Conservation (phyloP, 163 green algal genomes). For the Chlamydomonas reinhardtii region DNA sequence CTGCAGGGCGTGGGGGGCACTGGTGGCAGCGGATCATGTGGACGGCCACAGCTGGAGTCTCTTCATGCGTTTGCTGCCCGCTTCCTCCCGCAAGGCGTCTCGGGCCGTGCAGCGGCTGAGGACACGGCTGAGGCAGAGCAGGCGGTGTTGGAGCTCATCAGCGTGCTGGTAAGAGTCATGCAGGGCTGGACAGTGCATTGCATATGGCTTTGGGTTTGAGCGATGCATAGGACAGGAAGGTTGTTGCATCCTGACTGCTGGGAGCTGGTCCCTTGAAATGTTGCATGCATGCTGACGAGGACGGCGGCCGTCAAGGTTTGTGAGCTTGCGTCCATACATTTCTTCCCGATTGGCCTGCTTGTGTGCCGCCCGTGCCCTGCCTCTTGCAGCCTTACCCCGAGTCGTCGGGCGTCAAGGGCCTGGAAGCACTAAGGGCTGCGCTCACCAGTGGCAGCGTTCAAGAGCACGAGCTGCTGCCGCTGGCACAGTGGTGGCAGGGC, state of each 20-base stretch:
- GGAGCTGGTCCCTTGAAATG: too few species aligned
- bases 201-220: too few species aligned
- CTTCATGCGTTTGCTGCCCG: not conserved
- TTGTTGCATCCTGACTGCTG: too few species aligned
- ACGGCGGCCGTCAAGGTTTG: too few species aligned
- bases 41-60: not conserved
- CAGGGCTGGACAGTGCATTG: too few species aligned
- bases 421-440: not conserved
- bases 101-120: not conserved
- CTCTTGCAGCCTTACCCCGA: not conserved
- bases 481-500: not conserved
- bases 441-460: not conserved
- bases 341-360: too few species aligned
- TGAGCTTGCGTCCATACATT: too few species aligned
- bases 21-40: not conserved
- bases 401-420: not conserved
- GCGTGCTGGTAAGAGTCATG: not conserved
- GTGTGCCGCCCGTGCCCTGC: too few species aligned
- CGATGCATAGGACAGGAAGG: too few species aligned
- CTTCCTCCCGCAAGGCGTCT: not conserved
- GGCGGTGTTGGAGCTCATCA: not conserved
- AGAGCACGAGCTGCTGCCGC: not conserved
- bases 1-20: not conserved
- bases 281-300: too few species aligned
- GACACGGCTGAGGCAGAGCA: not conserved